Percentiles rank a stretch among this genome's conserved stretches.
These are phyloP conservation scores for Lactifluus volemus DNA, from an alignment of 768 basidiomycete species.

Conservation along the genomic window DNA sequence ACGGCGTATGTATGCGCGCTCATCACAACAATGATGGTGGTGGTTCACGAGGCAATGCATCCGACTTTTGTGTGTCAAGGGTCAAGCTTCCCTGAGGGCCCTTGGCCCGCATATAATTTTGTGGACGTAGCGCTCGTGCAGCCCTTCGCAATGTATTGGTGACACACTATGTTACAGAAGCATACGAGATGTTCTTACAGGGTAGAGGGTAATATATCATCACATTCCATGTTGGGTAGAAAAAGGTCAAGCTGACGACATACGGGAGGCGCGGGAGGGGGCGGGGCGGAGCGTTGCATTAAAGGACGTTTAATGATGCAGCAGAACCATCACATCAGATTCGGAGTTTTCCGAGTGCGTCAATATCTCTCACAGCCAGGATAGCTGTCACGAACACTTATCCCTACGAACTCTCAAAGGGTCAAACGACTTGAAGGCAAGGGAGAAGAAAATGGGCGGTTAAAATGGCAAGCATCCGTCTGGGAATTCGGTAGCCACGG, in stretches of 20 bases:
- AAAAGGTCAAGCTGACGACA: neutral
- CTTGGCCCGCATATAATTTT: neutral
- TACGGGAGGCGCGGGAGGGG: neutral
- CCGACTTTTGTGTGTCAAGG: neutral
- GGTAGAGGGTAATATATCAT: neutral
- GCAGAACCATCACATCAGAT: neutral
- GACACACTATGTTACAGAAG: neutral
- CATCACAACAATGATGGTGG: neutral
- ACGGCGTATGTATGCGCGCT: neutral
- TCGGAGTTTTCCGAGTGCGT: slow-evolving; percentile 3
- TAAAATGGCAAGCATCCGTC: neutral
- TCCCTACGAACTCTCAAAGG: neutral
- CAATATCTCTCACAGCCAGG: neutral
- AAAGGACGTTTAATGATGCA: neutral
- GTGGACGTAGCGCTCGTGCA: neutral
- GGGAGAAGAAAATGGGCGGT: neutral
- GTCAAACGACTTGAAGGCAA: neutral
- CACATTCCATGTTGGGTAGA: neutral
- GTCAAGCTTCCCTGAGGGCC: neutral
- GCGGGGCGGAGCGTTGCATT: too few relatives aligned
- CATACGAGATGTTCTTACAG: neutral
- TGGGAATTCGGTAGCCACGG: neutral
- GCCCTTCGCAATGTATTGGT: slow-evolving; percentile 1
- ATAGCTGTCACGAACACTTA: neutral
- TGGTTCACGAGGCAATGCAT: neutral